Conservation (phyloP, 441 rosid species). For the Arabidopsis hybrid region DNA sequence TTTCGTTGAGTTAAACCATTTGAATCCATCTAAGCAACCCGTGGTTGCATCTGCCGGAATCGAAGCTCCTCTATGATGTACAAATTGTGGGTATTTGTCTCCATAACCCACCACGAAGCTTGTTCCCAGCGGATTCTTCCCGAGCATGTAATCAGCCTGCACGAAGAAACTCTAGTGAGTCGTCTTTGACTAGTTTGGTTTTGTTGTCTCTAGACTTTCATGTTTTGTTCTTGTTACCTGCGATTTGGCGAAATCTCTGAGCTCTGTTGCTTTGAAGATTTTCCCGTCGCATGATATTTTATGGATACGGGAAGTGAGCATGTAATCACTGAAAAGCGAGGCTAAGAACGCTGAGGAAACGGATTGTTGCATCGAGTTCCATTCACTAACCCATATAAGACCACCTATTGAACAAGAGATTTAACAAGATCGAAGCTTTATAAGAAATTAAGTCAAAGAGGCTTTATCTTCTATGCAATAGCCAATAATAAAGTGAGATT, state of each 20-base stretch:
- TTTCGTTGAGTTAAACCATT: slow-evolving; percentile 66
- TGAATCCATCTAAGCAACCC: slow-evolving; percentile 79
- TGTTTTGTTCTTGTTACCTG: slow-evolving; percentile 59
- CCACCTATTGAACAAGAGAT: slow-evolving; percentile 61
- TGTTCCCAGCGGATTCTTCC: slow-evolving; percentile 77
- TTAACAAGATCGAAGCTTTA: neutral
- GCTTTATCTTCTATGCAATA: neutral
- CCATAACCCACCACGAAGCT: slow-evolving; percentile 95
- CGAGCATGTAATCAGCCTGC: slow-evolving; percentile 95
- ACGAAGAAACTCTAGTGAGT: slow-evolving; percentile 12
- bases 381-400: slow-evolving; percentile 85
- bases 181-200: neutral
- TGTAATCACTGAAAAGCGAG: slow-evolving; percentile 86
- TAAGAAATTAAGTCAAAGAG: neutral
- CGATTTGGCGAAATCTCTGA: slow-evolving; percentile 80
- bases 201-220: neutral
- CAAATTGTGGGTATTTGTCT: slow-evolving; percentile 76
- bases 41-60: slow-evolving; percentile 79
- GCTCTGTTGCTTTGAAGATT: slow-evolving; percentile 79
- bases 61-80: slow-evolving; percentile 99
- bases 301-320: slow-evolving; percentile 80
- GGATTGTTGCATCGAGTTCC: slow-evolving; percentile 93
- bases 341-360: slow-evolving; percentile 96
- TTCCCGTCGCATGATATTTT: slow-evolving; percentile 66
- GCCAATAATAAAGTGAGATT: slow-evolving; percentile 31